These are phyloP conservation scores for Sarocladiaceae sp. DNA, from an alignment of 2,329 filamentous ascomycete genomes.

Conservation along the genomic window DNA sequence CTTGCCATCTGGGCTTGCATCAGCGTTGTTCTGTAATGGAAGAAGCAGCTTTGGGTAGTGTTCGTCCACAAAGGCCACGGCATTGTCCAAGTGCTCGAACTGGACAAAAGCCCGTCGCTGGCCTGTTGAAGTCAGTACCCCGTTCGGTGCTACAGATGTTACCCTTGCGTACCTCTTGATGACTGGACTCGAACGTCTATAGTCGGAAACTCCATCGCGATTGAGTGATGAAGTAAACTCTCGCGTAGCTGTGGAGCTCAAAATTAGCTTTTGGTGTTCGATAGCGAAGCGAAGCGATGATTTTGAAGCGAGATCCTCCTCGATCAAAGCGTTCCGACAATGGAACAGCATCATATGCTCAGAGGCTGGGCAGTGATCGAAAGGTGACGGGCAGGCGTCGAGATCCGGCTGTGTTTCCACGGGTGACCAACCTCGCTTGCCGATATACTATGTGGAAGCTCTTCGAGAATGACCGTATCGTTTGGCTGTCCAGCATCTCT, in stretches of 20 bases:
- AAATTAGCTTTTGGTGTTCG: background rate
- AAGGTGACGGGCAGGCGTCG: too few species aligned
- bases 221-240: slow-evolving; percentile 27
- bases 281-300: background rate
- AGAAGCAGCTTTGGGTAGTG: slow-evolving; percentile 36
- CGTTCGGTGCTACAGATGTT: background rate
- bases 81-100: slow-evolving; percentile 34
- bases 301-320: too few species aligned
- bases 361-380: too few species aligned
- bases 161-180: slow-evolving; percentile 25
- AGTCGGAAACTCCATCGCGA: slow-evolving; percentile 29
- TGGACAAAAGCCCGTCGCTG: slow-evolving; percentile 37
- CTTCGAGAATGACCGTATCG: slow-evolving; percentile 52
- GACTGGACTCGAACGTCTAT: slow-evolving; percentile 35
- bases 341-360: too few species aligned
- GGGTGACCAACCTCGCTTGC: slow-evolving; percentile 45
- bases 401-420: slow-evolving; percentile 11
- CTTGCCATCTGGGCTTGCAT: slow-evolving; percentile 33
- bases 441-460: slow-evolving; percentile 43
- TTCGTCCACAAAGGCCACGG: slow-evolving; percentile 36
- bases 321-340: too few species aligned
- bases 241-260: slow-evolving; percentile 28
- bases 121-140: slow-evolving; percentile 21
- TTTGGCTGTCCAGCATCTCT: slow-evolving; percentile 38
- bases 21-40: slow-evolving; percentile 30